A percentile compares a stretch with the other conserved stretches of the same genome.
phyloP scores from a whole-genome alignment of 192 early-diverging fungal species.

The Podila horticola region DNA sequence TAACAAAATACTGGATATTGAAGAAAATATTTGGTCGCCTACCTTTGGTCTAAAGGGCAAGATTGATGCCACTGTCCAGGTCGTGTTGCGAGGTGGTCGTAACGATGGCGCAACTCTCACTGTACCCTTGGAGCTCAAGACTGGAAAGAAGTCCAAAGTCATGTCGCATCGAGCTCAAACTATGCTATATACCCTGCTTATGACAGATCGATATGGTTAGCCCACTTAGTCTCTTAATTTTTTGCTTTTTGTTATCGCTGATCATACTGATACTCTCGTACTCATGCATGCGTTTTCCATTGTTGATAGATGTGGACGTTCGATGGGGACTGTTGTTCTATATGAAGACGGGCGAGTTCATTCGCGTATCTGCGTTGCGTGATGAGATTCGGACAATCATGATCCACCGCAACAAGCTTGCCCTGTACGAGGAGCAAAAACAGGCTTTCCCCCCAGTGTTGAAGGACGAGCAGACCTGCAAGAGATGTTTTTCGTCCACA shows the following conservation, averaged over 20 bases:
- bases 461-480: conserved; percentile 68
- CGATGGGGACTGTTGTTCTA: conserved; percentile 81
- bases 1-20: conserved; percentile 82
- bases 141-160: conserved; percentile 68
- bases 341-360: conserved; percentile 71
- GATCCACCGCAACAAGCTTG: conserved; percentile 80
- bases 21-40: conserved; percentile 93
- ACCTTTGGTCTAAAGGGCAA: conserved; percentile 94
- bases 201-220: conserved; percentile 85
- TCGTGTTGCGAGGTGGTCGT: conserved; percentile 12
- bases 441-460: conserved; percentile 77
- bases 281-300: conserved; percentile 5
- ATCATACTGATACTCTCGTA: too few species aligned
- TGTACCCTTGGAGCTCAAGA: conserved; percentile 91
- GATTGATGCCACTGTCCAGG: conserved; percentile 80
- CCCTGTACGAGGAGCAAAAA: conserved; percentile 56
- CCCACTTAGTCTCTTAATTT: neutral
- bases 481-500: conserved; percentile 69
- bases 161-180: conserved; percentile 85
- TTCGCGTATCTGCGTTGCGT: conserved; percentile 65
- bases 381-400: conserved; percentile 81
- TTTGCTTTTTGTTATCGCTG: neutral
- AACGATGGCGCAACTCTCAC: conserved; percentile 52
- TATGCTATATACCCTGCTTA: conserved; percentile 83
- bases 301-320: conserved; percentile 68